These are phyloP conservation scores for Westerdykella sp. DNA, from an alignment of 2,329 filamentous ascomycete species.

Conservation along the genomic window DNA sequence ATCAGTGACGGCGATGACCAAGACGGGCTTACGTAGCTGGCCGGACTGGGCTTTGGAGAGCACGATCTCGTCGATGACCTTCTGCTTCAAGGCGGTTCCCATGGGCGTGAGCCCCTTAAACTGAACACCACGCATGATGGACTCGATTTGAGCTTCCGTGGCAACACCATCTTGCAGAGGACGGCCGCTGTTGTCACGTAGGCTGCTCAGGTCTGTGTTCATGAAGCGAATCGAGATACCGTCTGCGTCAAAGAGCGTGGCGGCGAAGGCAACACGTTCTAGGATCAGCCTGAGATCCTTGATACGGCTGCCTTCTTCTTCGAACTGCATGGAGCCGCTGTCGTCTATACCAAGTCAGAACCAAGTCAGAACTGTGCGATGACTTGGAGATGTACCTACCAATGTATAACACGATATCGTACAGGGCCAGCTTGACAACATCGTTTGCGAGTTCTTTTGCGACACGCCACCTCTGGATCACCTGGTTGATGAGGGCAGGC, in stretches of 20 bases:
- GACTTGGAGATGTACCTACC: constrained; percentile 18
- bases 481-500: constrained; percentile 46
- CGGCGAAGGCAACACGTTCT: constrained; percentile 56
- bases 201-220: constrained; percentile 49
- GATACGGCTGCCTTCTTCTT: constrained; percentile 61
- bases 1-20: constrained; percentile 61
- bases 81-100: constrained; percentile 56
- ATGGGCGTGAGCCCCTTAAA: constrained; percentile 64
- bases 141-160: constrained; percentile 52
- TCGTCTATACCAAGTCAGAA: constrained; percentile 46
- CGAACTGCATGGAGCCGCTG: constrained; percentile 64
- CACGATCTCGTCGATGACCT: constrained; percentile 58
- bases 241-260: constrained; percentile 63
- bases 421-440: constrained; percentile 56
- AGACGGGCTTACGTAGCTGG: constrained; percentile 56
- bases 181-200: constrained; percentile 23
- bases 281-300: constrained; percentile 61
- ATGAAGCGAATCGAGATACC: constrained; percentile 65
- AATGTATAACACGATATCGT: constrained; percentile 58
- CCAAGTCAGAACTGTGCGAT: constrained; percentile 8
- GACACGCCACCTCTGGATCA: constrained; percentile 53
- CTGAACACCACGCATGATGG: constrained; percentile 52
- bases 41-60: constrained; percentile 47
- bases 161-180: constrained; percentile 50
- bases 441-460: constrained; percentile 56